Conservation (phyloP, 306 rosid genomes). For the Citrullus amarus region DNA sequence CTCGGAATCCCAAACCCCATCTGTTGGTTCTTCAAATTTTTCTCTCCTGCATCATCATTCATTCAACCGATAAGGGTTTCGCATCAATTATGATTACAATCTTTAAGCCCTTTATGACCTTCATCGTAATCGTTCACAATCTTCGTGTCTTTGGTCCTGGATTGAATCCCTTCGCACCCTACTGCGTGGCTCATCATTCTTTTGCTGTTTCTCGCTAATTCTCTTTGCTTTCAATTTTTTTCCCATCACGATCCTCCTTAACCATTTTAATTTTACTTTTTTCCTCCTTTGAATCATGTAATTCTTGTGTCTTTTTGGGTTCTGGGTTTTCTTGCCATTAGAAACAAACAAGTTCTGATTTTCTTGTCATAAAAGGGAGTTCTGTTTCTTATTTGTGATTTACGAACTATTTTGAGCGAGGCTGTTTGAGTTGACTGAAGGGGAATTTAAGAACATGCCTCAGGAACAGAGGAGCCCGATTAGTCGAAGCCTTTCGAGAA, state of each 20-base stretch:
- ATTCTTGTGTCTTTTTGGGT: slow-evolving; percentile 9
- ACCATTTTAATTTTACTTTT: neutral
- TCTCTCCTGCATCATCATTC: neutral
- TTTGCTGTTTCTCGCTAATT: slow-evolving; percentile 47
- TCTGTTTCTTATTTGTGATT: slow-evolving; percentile 3
- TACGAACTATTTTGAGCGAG: neutral
- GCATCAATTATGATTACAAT: slow-evolving; percentile 30
- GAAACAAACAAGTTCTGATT: neutral
- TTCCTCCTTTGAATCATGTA: slow-evolving; percentile 21
- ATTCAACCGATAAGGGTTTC: slow-evolving; percentile 8
- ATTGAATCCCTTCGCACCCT: slow-evolving; percentile 89
- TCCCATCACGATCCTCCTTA: neutral
- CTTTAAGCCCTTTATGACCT: slow-evolving; percentile 16
- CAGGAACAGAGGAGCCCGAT: slow-evolving; percentile 20
- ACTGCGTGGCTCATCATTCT: slow-evolving; percentile 66
- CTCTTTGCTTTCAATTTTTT: neutral
- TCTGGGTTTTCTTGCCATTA: neutral
- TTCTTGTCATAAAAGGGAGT: neutral
- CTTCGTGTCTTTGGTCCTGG: slow-evolving; percentile 94
- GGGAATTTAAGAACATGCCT: slow-evolving; percentile 19
- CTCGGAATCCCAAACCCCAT: neutral
- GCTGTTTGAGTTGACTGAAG: neutral
- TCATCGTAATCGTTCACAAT: slow-evolving; percentile 35
- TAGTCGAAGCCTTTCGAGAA: slow-evolving; percentile 42
- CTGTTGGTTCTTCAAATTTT: neutral